Conservation (phyloP, 75 land plant species). For the Gnetum montanum region DNA sequence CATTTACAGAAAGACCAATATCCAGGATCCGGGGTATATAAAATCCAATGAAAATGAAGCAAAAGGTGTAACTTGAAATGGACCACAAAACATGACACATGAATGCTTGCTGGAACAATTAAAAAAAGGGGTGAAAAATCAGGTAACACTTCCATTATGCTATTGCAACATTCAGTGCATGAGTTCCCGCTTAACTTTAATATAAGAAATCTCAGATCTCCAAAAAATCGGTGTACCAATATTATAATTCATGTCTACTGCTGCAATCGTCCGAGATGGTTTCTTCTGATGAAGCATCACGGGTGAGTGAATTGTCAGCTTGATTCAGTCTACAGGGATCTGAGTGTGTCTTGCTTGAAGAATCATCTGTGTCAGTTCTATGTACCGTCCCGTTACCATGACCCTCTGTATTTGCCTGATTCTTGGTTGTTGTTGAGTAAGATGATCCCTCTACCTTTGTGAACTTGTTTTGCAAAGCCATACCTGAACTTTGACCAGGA, state of each 20-base stretch:
- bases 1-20: background rate
- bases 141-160: background rate
- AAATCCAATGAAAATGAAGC: background rate
- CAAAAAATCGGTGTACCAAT: slow-evolving; percentile 4
- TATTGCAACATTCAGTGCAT: background rate
- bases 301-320: slow-evolving; percentile 13
- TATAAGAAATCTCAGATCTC: background rate
- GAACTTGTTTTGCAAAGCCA: slow-evolving; percentile 7
- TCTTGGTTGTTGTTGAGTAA: slow-evolving; percentile 4
- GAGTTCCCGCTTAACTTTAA: slow-evolving; percentile 2
- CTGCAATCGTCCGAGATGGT: slow-evolving; percentile 54
- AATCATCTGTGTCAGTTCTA: slow-evolving; percentile 34
- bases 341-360: slow-evolving; percentile 57
- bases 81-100: background rate
- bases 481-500: background rate
- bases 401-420: background rate
- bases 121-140: background rate
- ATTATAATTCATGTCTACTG: slow-evolving; percentile 21
- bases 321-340: slow-evolving; percentile 21
- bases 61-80: background rate
- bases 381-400: slow-evolving; percentile 6
- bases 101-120: background rate
- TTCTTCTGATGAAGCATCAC: slow-evolving; percentile 55
- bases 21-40: background rate
- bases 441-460: background rate